Evolutionary conservation across 2,329 filamentous ascomycete species (phyloP), one percentile per base, ranked within the genome.

Genomic region (Teratosphaeriaceae sp.): DNA sequence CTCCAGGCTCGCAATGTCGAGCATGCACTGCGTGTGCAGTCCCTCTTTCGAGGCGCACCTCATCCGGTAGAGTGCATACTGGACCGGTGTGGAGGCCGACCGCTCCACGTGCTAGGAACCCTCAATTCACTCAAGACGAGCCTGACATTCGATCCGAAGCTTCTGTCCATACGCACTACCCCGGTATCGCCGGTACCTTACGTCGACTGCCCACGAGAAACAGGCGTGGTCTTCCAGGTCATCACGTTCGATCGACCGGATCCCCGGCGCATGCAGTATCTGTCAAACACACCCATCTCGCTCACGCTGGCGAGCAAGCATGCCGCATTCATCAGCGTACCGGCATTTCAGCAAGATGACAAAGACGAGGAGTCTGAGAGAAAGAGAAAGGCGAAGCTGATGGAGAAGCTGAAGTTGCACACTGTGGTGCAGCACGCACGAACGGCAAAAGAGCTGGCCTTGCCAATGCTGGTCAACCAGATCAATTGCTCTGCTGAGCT

Each of bases 401-500:
- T 92, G 3, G 80, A 94, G 53, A 97, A 97, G 65, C 69, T 97
- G 38, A 88, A 84, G 58, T 75, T 88, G 50, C 94, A 98, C 63
- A 90, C 85, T 2, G 88, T 98, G 3, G 72, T 85, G 42, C 81
- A 81, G 52, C 85, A 85, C 58, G 69, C 78, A 2, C 79, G 82
- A 2, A 92, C 90, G 1, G 78, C 82, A 46, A 90, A 95, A 57
- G 92, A 98, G 62, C 76, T 80, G 48, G 84, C 85, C 1, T 71
- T 98, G 22, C 76, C 83, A 3, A 80, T 79, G 44, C 89, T 97
- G 45, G 78, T 96, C 52, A 88, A 89, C 55, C 90, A 97, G 66
- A 84, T 97, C 62, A 98, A 98, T 59, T 98, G 92, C 74, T 88
- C 89, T 0, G 88, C 83, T 70, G 94, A 98, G 64, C 74, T 98